Evolutionary conservation across 805 yeast genomes (phyloP), one percentile per base, ranked within the genome.

Genomic region (Yamadazyma paraphyllophila): DNA sequence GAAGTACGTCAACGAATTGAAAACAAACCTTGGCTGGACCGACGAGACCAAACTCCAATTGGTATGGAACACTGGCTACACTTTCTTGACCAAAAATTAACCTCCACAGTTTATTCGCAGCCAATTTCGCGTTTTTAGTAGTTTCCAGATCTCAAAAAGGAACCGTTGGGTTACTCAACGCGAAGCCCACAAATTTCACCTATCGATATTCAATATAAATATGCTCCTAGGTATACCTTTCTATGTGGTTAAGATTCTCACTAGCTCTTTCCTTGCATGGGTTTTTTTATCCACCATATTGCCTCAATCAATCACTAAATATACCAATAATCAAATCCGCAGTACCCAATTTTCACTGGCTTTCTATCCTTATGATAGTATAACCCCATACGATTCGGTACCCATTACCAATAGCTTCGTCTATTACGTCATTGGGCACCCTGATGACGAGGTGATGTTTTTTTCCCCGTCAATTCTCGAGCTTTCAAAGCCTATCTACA

Each of bases 401-500:
- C 64, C 68, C 2, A 63, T 71, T 15, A 60, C 56, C 12, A 60
- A 70, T 47, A 58, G 63, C 33, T 58, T 66, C 2, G 67, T 80
- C 1, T 76, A 72, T 52, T 67, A 83, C 38, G 67, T 92, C 10
- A 83, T 90, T 34, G 97, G 96, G 0, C 99, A 94, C 64, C 99
- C 99, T 0, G 99, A 94, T 64, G 99, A 94, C 63, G 99, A 94
- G 65, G 91, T 89, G 42, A 94, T 94, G 99, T 94, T 94, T 65
- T 94, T 94, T 58, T 81, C 89, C 1, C 99, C 99, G 0, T 72
- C 91, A 0, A 52, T 90, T 27, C 62, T 78, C 7, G 83, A 80
- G 50, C 57, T 74, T 42, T 52, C 73, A 8, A 75, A 76, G 48
- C 65, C 74, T 1, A 63, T 72, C 40, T 69, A 78, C 53, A 60